phyloP scores from a whole-genome alignment of 352 stramenopile species.

The Peronospora farinosa region DNA sequence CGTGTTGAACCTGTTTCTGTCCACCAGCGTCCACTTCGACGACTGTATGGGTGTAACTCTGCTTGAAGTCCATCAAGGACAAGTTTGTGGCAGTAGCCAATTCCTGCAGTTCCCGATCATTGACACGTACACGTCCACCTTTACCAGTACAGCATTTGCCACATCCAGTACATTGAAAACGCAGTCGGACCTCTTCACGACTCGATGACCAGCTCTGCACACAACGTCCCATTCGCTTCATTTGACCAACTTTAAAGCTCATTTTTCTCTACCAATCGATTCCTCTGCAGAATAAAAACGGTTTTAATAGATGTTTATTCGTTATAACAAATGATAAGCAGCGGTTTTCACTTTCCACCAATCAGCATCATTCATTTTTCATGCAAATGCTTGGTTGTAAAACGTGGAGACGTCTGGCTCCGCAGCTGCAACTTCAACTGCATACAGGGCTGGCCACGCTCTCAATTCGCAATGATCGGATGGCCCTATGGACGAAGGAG shows the following conservation, averaged over 20 bases:
- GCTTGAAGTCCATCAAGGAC: slow-evolving; percentile 32
- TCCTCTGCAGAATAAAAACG: no score
- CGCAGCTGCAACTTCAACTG: slow-evolving; percentile 6
- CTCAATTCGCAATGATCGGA: slow-evolving; percentile 41
- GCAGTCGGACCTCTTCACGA: slow-evolving; percentile 36
- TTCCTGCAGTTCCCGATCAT: slow-evolving; percentile 46
- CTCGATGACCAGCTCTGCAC: slow-evolving; percentile 30
- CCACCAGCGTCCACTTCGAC: slow-evolving; percentile 16
- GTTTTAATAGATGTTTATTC: no score
- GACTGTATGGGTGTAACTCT: slow-evolving; percentile 27
- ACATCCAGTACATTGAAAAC: slow-evolving; percentile 68
- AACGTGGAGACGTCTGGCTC: slow-evolving; percentile 12
- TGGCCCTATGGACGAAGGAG: slow-evolving; percentile 51
- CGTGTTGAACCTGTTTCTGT: slow-evolving; percentile 25
- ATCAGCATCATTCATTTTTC: neutral
- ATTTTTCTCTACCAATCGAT: neutral
- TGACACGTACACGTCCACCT: slow-evolving; percentile 62
- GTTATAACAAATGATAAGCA: no score
- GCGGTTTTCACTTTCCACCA: neutral
- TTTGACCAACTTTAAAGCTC: neutral
- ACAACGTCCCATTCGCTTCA: slow-evolving; percentile 3
- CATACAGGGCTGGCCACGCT: slow-evolving; percentile 21
- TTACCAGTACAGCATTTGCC: slow-evolving; percentile 74
- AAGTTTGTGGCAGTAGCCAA: slow-evolving; percentile 32
- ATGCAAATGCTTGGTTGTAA: slow-evolving; percentile 14